Base-by-base conservation (phyloP, 2,329 filamentous ascomycete species). In the Pleoardoris graminearum region DNA sequence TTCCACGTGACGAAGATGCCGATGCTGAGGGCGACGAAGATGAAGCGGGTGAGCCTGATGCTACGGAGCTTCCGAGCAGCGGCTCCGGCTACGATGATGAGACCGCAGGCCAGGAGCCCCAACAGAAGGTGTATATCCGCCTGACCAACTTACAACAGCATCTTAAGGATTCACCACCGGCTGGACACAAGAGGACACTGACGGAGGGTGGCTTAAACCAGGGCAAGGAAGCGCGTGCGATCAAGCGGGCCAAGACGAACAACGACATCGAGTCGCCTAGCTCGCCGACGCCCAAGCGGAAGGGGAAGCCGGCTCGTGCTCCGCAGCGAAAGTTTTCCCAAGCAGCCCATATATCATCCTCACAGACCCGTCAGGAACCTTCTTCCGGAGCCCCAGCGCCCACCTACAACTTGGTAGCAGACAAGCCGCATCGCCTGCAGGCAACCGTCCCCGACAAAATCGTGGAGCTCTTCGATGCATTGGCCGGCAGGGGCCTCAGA, bases 401-500 rank as follows among this genome's bases (percentile, higher is more conserved):
- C 19, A n/a, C 21, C 3, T 14, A 2, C 16, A 19, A 46, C 5
- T 8, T 17, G 8, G n/a, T 21, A 12, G n/a, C 19, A 6, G 29
- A 8, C 7, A 19, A 25, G 27, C 25, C 25, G 5, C 41, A 50
- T 8, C 23, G 39, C 27, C 48, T 50, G 29, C 7, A 27, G 12
- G 47, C 30, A 7, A 4, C 37, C 6, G 35, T 50, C 10, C 42
- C 54, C 2, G 21, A 42, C 25, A 39, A 49, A 6, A 49, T 55
- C 17, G 43, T 38, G 11, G 6, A 37, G 3, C 35, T 61, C 23
- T 37, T 53, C 14, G 38, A 46, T 23, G 30, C 23, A 3, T 54
- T 61, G 17, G 33, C 4, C 3, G 38, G 10, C 45, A 12, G 49
- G 1, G 52, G 51, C 10, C 44, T 49, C 17, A 33, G 61, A 14